Percentiles rank a stretch among this genome's conserved stretches.
phyloP scores from a whole-genome alignment of 495 filamentous ascomycete genomes.

The Xylaria scruposa region DNA sequence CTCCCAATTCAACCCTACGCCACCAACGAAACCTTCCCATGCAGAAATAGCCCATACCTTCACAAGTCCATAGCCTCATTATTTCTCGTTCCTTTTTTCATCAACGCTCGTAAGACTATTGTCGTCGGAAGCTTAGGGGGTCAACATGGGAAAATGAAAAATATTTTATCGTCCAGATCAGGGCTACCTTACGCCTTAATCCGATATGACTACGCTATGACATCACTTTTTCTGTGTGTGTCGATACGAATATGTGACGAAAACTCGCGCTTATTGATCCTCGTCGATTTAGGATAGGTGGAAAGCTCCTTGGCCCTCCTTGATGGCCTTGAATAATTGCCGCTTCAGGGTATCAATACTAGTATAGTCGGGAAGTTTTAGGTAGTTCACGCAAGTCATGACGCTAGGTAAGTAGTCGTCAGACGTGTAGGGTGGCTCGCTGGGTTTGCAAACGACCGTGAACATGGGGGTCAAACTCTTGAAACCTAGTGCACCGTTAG shows the following conservation, averaged over 20 bases:
- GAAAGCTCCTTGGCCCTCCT: constrained; percentile 98
- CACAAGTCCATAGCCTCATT: constrained; percentile 30
- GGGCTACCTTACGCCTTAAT: background rate
- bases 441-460: constrained; percentile 97
- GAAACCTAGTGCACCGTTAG: constrained; percentile 70
- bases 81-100: constrained; percentile 31
- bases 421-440: constrained; percentile 90
- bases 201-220: background rate
- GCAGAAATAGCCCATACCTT: constrained; percentile 31
- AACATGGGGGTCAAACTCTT: constrained; percentile 97
- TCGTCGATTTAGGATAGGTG: constrained; percentile 76
- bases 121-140: background rate
- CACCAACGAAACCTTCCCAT: constrained; percentile 40
- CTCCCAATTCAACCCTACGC: constrained; percentile 40
- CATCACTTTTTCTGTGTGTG: background rate
- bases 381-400: constrained; percentile 99
- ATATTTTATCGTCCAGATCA: constrained; percentile 3
- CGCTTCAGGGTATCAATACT: constrained; percentile 74
- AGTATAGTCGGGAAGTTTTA: constrained; percentile 97
- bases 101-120: constrained; percentile 34
- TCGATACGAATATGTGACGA: constrained; percentile 13
- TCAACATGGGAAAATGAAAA: background rate
- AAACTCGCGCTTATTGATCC: background rate
- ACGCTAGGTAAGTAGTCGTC: constrained; percentile 98
- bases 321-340: constrained; percentile 83